Evolutionary conservation across 306 rosid genomes (phyloP), one percentile per base, ranked within the genome.

Genomic region (Fragaria ananassa): DNA sequence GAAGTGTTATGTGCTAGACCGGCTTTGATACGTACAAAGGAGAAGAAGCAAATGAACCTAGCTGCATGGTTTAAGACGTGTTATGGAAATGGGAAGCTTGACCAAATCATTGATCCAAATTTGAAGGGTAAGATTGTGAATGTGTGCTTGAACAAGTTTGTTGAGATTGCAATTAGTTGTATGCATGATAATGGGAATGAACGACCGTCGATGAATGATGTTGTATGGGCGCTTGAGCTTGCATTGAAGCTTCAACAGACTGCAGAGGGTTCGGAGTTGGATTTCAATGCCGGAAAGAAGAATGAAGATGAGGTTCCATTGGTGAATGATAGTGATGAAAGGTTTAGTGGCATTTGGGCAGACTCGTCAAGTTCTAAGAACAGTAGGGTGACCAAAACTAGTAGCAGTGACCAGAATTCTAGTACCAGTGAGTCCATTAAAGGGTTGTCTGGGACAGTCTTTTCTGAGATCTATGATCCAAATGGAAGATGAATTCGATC

Each of bases 161-260:
- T 80, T 17, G 83, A 74, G 23, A 67, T 86, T 49, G 82, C 85
- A 8, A 78, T 70, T 81, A 85, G 82, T 73, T 87, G 94, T 81
- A 21, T 87, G 58, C 74, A 76, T 9, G 89, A 87, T 12, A 76
- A 77, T 4, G 89, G 89, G 3, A 50, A 44, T 35, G 83, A 85
- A 6, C 74, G 91, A 68, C 90, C 89, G 2, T 49, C 86, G 8
- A 85, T 75, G 83, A 86, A 86, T 23, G 91, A 89, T 10, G 91
- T 87, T 47, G 70, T 86, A 54, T 62, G 78, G 80, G 72, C 41
- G 10, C 87, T 88, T 50, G 78, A 68, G 61, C 19, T 62, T 27
- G 87, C 88, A 12, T 23, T 74, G 81, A 80, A 85, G 65, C 75
- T 81, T 72, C 86, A 90, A 76, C 78, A 76, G 78, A 86, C 35